Percentiles rank a stretch among this genome's conserved stretches.
phyloP scores from a whole-genome alignment of 495 filamentous ascomycete genomes.

The Aspergillus ostianus region DNA sequence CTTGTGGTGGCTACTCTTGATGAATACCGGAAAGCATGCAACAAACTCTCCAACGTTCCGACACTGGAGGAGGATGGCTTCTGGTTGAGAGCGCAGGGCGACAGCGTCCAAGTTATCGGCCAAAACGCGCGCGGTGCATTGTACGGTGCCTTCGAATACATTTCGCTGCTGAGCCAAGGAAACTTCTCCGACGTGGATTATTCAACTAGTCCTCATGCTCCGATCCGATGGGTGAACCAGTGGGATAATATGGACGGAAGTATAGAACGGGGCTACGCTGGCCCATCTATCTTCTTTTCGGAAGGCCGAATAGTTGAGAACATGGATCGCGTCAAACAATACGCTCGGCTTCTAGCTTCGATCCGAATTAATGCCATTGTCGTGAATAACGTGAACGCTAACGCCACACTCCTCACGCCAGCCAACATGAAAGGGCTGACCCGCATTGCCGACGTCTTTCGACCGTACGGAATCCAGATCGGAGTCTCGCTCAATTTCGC shows the following conservation, averaged over 20 bases:
- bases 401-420: slow-evolving; percentile 52
- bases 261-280: slow-evolving; percentile 69
- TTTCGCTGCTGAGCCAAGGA: slow-evolving; percentile 61
- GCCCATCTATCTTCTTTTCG: slow-evolving; percentile 66
- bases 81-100: slow-evolving; percentile 49
- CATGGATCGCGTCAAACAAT: slow-evolving; percentile 57
- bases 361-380: slow-evolving; percentile 64
- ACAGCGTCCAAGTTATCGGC: slow-evolving; percentile 57
- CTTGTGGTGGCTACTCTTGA: slow-evolving; percentile 59
- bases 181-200: slow-evolving; percentile 55
- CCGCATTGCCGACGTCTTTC: slow-evolving; percentile 60
- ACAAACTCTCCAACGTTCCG: slow-evolving; percentile 29
- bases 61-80: slow-evolving; percentile 62
- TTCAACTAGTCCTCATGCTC: slow-evolving; percentile 56
- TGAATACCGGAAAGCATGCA: slow-evolving; percentile 44
- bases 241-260: slow-evolving; percentile 74
- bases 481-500: slow-evolving; percentile 69
- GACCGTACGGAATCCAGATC: slow-evolving; percentile 66
- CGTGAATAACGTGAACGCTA: slow-evolving; percentile 74
- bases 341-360: slow-evolving; percentile 67
- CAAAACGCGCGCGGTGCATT: slow-evolving; percentile 67
- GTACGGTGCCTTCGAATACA: slow-evolving; percentile 69
- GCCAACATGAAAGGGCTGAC: slow-evolving; percentile 60
- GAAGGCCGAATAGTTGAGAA: slow-evolving; percentile 54
- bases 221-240: slow-evolving; percentile 69